Evolutionary conservation across 192 early-diverging fungal genomes (phyloP), one percentile per base, ranked within the genome.

Genomic region (Entomortierella lignicola): DNA sequence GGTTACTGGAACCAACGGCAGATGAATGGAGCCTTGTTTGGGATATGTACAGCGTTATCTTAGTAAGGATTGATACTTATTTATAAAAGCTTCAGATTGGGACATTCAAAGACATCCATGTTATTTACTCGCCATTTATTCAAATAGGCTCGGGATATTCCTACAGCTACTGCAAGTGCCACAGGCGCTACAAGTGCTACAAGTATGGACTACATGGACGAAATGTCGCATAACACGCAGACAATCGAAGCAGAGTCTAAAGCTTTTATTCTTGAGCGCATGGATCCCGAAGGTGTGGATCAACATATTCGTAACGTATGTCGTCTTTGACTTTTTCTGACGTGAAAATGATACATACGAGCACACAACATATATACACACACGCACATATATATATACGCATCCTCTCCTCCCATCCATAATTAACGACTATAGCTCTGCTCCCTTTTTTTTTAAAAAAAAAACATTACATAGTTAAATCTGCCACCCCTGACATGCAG

Each of bases 41-140:
- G 75, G 55, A 65, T 29, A 66, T 47, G 26, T 79, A 79, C 52
- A 79, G 75, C 21, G 25, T 31, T 39, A 41, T 79, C n/a, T n/a
- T 79, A 44, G 75, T 79, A 79, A 50, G 72, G 1, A 0, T n/a
- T n/a, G n/a, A n/a, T n/a, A n/a, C n/a, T n/a, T n/a, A n/a, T n/a
- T n/a, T n/a, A n/a, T n/a, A n/a, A n/a, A n/a, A n/a, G n/a, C n/a
- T n/a, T n/a, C n/a, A n/a, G n/a, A n/a, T n/a, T n/a, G n/a, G n/a
- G n/a, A n/a, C n/a, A n/a, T n/a, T n/a, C n/a, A n/a, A n/a, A n/a
- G n/a, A n/a, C n/a, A n/a, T n/a, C n/a, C n/a, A n/a, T n/a, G n/a
- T n/a, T n/a, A n/a, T n/a, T 42, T 13, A 10, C 44, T 47, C 2
- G 12, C 2, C 20, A 47, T 47, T 20, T 47, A 47, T 11, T 32